Evolutionary conservation across 352 stramenopile genomes (phyloP).

Genomic region (Phytophthora europaea): DNA sequence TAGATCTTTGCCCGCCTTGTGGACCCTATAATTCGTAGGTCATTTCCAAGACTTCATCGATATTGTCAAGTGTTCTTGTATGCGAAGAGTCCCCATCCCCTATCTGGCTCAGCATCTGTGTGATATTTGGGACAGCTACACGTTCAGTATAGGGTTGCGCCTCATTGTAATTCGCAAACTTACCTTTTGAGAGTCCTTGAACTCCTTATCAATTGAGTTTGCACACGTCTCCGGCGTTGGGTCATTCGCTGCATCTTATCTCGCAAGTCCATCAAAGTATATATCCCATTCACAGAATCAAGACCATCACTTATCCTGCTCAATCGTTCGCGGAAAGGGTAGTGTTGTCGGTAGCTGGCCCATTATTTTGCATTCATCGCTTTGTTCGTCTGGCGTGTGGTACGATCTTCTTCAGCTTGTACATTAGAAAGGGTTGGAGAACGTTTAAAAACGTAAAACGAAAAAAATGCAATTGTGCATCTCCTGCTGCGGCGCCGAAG

Average conservation of each 20-base stretch:
- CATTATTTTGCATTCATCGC: conserved; percentile 23
- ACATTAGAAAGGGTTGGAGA: conserved; percentile 4
- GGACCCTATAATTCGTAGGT: conserved; percentile 3
- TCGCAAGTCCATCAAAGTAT: conserved; percentile 47
- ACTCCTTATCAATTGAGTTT: conserved; percentile 67
- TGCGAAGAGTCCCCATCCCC: conserved; percentile 12
- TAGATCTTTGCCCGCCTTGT: not conserved
- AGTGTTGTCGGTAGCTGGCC: conserved; percentile 28
- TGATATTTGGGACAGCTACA: not conserved
- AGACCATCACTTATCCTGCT: conserved; percentile 11
- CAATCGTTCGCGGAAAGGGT: conserved; percentile 7
- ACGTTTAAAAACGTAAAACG: too few species aligned
- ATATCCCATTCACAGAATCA: conserved; percentile 15
- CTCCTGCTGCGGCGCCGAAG: too few species aligned
- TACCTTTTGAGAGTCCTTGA: conserved; percentile 60
- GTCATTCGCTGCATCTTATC: conserved; percentile 65
- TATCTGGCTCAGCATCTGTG: conserved; percentile 30
- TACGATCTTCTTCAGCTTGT: conserved; percentile 11
- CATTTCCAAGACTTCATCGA: conserved; percentile 31
- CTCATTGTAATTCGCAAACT: conserved; percentile 8
- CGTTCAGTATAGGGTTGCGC: not conserved
- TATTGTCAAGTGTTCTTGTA: conserved; percentile 17
- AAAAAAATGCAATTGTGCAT: too few species aligned
- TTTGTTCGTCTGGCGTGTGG: not conserved
- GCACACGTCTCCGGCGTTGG: conserved; percentile 56